Evolutionary conservation across 73 alveolate genomes (phyloP), one percentile per base, ranked within the genome.

Genomic region (Uronychia setigera): DNA sequence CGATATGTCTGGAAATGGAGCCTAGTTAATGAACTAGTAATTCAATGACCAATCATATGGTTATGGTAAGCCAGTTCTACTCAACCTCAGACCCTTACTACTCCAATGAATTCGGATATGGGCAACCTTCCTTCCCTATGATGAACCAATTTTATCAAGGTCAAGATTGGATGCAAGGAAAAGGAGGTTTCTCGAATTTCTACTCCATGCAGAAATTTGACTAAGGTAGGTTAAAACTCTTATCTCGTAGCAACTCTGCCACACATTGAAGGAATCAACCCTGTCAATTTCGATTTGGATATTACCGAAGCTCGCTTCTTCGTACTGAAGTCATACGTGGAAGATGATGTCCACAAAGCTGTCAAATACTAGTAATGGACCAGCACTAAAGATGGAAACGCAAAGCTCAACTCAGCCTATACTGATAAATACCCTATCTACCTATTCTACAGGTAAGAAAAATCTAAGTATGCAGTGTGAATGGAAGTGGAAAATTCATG

Each of bases 281-380:
- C 35, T 11, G 26, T 28, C 60, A 76, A 83, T n/a, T 30, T 35
- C 27, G 60, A 28, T 26, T 46, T 5, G n/a, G 67, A 46, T 46
- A 19, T 46, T 19, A 5, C 67, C n/a, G 31, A 83, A 0, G 91
- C 92, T 35, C 81, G 87, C 83, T 94, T 91, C 93, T 94, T 91
- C 76, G 90, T 93, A n/a, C 86, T 91, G 19, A 86, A 88, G 79
- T 89, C 97, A 35, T 86, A 82, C 79, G 80, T 82, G 58, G 97
- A 93, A 77, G 97, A 93, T 76, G 96, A 93, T 82, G 80, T 93
- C 75, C 96, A 93, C 82, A 93, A 93, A 74, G 78, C 94, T 26
- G 81, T 94, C 83, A 84, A 89, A 80, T 92, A 91, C 86, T 83
- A 89, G 75, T 85, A 88, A 57, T 93, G 97, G 97, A 83, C 93